Evolutionary conservation across 2,329 filamentous ascomycete species (phyloP), one percentile per base, ranked within the genome.

Genomic region (Metarhizium brunneum): DNA sequence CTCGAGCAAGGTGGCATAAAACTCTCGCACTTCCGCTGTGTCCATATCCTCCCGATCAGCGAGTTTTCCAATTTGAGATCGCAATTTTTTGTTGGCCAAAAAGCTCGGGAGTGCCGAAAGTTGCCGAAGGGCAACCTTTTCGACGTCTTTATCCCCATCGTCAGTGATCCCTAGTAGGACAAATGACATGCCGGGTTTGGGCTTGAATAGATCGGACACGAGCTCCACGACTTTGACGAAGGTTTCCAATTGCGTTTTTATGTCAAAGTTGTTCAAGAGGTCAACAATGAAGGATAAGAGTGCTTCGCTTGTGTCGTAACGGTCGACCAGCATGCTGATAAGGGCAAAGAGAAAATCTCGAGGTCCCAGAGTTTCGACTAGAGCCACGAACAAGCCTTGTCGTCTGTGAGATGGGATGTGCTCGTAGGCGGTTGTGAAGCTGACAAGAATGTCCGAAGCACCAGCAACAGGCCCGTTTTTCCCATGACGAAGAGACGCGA

Each of bases 391-490:
- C 6, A 99, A 76, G 45, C 85, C 85, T 35, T 89, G 82, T 61
- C 91, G 84, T 56, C 94, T 83, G 69, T 96, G 92, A 8, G 86
- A 81, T 5, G 94, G 94, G 60, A 99, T 92, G 67, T 99, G 94
- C 68, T 96, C 92, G 69, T 95, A 99, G 0, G 95, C 94, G 7
- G 92, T 91, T 18, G 91, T 92, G 68, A 99, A 99, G 74, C 92
- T 97, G 47, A 95, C 80, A n/a, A 99, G 79, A 50, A 99, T 82
- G 64, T 96, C 91, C 1, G 91, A 88, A 7, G 91, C 90, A 48
- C 91, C 90, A 38, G 85, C 86, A 25, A 96, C 82, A 40, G 90
- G 79, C 61, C 84, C 84, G 63, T 90, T 86, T 62, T 89, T 86
- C 63, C 90, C 88, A 66, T 88, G 87, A 54, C 88, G 85, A 57